Percentiles rank a stretch among this genome's conserved stretches.
These are phyloP conservation scores for Sugiyamaella smithiae DNA, from an alignment of 805 yeast species.

Conservation along the genomic window DNA sequence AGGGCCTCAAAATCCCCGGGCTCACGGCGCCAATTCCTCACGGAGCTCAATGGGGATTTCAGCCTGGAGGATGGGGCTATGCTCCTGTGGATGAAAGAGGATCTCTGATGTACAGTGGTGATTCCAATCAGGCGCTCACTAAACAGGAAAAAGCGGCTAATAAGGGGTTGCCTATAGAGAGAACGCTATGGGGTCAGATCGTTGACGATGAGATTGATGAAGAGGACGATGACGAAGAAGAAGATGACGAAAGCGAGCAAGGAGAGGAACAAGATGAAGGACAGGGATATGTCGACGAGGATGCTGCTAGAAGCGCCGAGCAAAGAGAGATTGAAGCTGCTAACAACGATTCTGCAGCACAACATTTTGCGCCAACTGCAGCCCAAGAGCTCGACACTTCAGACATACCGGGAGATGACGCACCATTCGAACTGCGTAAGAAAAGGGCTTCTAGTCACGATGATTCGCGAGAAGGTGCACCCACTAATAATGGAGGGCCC, in stretches of 20 bases:
- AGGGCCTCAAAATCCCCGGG: constrained; percentile 57
- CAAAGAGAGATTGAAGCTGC: constrained; percentile 18
- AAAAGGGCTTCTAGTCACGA: constrained; percentile 7
- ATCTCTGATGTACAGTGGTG: constrained; percentile 37
- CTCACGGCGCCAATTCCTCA: constrained; percentile 42
- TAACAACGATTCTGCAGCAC: neutral
- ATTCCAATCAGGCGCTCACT: constrained; percentile 24
- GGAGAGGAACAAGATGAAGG: constrained; percentile 37
- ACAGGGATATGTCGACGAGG: constrained; percentile 36
- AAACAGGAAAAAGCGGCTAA: constrained; percentile 13
- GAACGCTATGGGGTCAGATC: constrained; percentile 28
- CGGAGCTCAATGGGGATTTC: constrained; percentile 41
- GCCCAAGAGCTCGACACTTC: constrained; percentile 1
- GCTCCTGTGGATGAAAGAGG: constrained; percentile 37
- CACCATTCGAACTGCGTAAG: constrained; percentile 21
- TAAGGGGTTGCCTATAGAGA: constrained; percentile 22
- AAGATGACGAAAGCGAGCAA: constrained; percentile 31
- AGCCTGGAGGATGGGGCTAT: constrained; percentile 40
- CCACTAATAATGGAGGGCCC: constrained; percentile 7
- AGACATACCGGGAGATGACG: constrained; percentile 1
- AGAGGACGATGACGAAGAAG: constrained; percentile 34
- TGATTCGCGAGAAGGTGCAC: constrained; percentile 3
- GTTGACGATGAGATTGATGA: constrained; percentile 35
- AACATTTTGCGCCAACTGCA: constrained; percentile 1
- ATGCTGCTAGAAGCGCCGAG: constrained; percentile 30